Evolutionary conservation across 768 basidiomycete species (phyloP).

Genomic region (Lentinula raphanica): DNA sequence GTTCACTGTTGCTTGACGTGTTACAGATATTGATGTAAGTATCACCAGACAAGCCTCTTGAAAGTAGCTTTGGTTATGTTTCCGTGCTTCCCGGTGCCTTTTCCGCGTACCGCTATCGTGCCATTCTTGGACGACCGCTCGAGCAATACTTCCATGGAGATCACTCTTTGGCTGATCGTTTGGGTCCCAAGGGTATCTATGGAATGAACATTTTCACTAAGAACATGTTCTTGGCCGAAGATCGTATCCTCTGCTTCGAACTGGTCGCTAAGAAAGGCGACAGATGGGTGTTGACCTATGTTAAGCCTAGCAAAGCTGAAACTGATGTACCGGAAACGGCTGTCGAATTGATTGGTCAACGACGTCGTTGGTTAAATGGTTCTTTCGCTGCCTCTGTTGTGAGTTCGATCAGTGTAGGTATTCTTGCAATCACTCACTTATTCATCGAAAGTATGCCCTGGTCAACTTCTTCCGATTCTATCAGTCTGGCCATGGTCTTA

Average conservation of each 20-base stretch:
- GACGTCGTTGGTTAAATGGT: constrained; percentile 95
- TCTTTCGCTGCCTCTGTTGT: constrained; percentile 91
- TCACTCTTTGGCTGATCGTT: constrained; percentile 83
- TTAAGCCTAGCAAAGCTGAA: constrained; percentile 94
- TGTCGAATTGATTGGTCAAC: constrained; percentile 88
- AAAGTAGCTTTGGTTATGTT: constrained; percentile 94
- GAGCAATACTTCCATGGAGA: constrained; percentile 88
- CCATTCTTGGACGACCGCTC: constrained; percentile 83
- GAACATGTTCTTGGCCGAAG: constrained; percentile 84
- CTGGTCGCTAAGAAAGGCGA: constrained; percentile 87
- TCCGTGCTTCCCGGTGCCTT: constrained; percentile 95
- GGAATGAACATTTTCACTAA: constrained; percentile 98
- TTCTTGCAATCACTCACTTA: background rate
- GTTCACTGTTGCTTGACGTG: constrained; percentile 10
- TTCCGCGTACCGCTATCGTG: constrained; percentile 91
- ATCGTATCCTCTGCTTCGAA: constrained; percentile 97
- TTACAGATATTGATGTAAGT: constrained; percentile 8
- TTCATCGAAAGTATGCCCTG: constrained; percentile 68
- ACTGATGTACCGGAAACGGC: constrained; percentile 96
- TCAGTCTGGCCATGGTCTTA: constrained; percentile 76
- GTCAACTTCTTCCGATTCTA: constrained; percentile 91
- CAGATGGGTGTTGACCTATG: constrained; percentile 82
- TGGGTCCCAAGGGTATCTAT: constrained; percentile 90
- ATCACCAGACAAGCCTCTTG: constrained; percentile 79
- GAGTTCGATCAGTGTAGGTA: constrained; percentile 24